Evolutionary conservation across 345 rosid genomes (phyloP).

Genomic region (Euphorbia peplus): DNA sequence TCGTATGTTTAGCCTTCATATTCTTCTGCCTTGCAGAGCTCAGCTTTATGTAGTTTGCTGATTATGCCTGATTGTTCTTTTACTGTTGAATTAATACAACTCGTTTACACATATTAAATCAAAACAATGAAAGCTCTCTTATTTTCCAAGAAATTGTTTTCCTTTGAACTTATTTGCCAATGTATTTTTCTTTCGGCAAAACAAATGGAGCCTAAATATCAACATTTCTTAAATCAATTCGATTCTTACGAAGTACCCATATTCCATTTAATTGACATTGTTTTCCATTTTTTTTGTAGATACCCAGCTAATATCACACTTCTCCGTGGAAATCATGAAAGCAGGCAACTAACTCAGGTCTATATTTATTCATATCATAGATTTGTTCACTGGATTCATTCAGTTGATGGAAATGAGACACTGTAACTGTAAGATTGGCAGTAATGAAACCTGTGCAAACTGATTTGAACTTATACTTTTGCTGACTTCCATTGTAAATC

Average conservation of each 20-base stretch:
- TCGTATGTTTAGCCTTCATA: not conserved
- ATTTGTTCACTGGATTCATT: not conserved
- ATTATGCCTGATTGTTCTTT: not conserved
- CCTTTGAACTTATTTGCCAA: not conserved
- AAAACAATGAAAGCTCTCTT: too few species aligned
- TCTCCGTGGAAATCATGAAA: constrained; percentile 98
- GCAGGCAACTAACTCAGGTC: constrained; percentile 99
- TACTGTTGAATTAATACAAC: too few species aligned
- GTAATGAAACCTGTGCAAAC: not conserved
- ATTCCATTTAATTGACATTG: not conserved
- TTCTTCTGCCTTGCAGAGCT: not conserved
- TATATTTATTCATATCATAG: constrained; percentile 15
- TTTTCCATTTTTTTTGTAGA: constrained; percentile 39
- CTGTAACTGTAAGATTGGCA: not conserved
- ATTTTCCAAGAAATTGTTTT: too few species aligned
- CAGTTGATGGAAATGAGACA: not conserved
- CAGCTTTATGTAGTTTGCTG: not conserved
- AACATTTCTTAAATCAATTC: not conserved
- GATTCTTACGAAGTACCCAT: not conserved
- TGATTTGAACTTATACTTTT: not conserved
- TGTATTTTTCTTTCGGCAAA: not conserved
- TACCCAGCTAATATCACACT: constrained; percentile 97
- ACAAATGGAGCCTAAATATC: not conserved
- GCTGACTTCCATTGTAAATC: not conserved
- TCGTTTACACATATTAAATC: too few species aligned